These are phyloP conservation scores for Saturnispora sanitii DNA, from an alignment of 805 yeast species.

Conservation along the genomic window DNA sequence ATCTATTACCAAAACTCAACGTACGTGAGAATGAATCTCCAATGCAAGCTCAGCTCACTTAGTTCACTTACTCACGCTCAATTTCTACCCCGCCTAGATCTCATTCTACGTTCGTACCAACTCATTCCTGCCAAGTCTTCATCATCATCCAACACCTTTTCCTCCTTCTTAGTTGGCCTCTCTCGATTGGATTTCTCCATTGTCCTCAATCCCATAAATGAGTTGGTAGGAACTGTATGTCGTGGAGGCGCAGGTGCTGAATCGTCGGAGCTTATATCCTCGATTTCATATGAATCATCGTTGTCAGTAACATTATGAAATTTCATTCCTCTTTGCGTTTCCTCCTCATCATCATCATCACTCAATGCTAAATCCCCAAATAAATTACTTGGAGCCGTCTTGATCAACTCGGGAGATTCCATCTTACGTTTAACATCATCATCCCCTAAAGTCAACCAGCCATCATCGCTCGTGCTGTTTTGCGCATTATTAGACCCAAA, in stretches of 20 bases:
- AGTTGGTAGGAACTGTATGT: conserved; percentile 18
- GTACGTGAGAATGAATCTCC: too few relatives aligned
- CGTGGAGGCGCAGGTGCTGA: conserved; percentile 18
- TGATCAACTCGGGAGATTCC: conserved; percentile 16
- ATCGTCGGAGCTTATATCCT: conserved; percentile 12
- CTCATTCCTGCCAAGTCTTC: background rate
- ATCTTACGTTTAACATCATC: conserved; percentile 13
- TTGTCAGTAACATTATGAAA: conserved; percentile 5
- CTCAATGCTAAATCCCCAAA: conserved; percentile 24
- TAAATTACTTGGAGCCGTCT: conserved; percentile 14
- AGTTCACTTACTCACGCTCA: background rate
- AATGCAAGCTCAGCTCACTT: too few relatives aligned
- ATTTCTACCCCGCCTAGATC: conserved; percentile 1
- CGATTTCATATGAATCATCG: conserved; percentile 14
- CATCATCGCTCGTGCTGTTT: background rate
- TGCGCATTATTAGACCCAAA: background rate
- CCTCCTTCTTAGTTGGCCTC: background rate
- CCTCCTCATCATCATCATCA: conserved; percentile 18
- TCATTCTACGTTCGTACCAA: conserved; percentile 9
- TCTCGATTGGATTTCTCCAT: too few relatives aligned
- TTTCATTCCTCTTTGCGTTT: background rate
- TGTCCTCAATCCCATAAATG: too few relatives aligned
- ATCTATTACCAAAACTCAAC: too few relatives aligned
- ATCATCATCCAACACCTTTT: background rate
- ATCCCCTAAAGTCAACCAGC: conserved; percentile 5